A percentile compares a stretch with the other conserved stretches of the same genome.
These are phyloP conservation scores for Phoma sp. DNA, from an alignment of 2,329 filamentous ascomycete genomes.

Conservation along the genomic window DNA sequence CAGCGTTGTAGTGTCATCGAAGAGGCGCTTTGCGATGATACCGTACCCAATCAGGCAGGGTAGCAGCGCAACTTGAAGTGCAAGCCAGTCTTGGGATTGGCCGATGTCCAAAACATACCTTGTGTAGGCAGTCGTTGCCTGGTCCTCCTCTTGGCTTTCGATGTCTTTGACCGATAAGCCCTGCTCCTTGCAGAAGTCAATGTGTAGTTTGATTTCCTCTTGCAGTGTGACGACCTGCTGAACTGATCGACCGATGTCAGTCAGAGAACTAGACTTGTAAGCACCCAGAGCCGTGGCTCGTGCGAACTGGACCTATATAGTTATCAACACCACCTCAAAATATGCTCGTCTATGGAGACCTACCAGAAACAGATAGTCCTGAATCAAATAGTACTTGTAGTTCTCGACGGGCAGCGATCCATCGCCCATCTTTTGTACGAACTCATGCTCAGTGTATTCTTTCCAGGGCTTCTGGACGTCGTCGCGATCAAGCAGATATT, in stretches of 20 bases:
- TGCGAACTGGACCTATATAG: slow-evolving; percentile 78
- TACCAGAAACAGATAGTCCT: slow-evolving; percentile 91
- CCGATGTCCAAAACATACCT: slow-evolving; percentile 87
- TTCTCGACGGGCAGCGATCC: slow-evolving; percentile 75
- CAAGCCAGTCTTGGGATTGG: slow-evolving; percentile 85
- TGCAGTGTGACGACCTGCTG: slow-evolving; percentile 78
- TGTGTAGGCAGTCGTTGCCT: slow-evolving; percentile 83
- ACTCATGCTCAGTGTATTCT: slow-evolving; percentile 79
- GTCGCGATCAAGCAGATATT: slow-evolving; percentile 77
- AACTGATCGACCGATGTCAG: slow-evolving; percentile 72
- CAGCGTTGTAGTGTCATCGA: slow-evolving; percentile 65
- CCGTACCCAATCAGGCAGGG: slow-evolving; percentile 92
- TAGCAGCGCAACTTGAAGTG: slow-evolving; percentile 81
- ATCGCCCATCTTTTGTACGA: slow-evolving; percentile 77
- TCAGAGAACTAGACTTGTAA: slow-evolving; percentile 80
- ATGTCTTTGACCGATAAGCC: slow-evolving; percentile 78
- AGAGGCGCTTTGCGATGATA: slow-evolving; percentile 74
- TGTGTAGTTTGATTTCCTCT: slow-evolving; percentile 79
- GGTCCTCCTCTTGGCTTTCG: slow-evolving; percentile 73
- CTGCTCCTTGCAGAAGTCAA: slow-evolving; percentile 82
- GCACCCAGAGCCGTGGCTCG: slow-evolving; percentile 83
- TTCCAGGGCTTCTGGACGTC: slow-evolving; percentile 80
- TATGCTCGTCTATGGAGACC: slow-evolving; percentile 19
- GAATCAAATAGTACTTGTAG: slow-evolving; percentile 88
- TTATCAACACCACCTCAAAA: slow-evolving; percentile 12